A percentile compares a stretch with the other conserved stretches of the same genome.
Conservation (phyloP, 2,329 filamentous ascomycete genomes). For the Canariomyces notabilis region DNA sequence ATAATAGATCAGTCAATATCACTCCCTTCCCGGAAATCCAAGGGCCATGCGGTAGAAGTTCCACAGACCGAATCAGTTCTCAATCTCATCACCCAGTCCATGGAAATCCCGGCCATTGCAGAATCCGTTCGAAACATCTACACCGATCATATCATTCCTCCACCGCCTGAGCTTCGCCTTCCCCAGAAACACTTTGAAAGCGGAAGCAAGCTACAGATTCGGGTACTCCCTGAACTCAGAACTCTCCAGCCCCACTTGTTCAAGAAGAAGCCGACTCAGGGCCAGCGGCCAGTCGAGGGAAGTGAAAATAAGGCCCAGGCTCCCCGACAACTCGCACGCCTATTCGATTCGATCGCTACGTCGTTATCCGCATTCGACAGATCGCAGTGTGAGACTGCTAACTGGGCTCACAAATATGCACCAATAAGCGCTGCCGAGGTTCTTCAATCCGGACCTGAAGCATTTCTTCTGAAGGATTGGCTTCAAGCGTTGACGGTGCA, state of each 20-base stretch:
- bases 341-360: slow-evolving; percentile 56
- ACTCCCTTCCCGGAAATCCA: slow-evolving; percentile 41
- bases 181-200: slow-evolving; percentile 55
- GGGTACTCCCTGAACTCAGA: slow-evolving; percentile 43
- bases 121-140: slow-evolving; percentile 33
- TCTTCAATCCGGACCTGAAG: slow-evolving; percentile 69
- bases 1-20: slow-evolving; percentile 2
- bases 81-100: slow-evolving; percentile 29
- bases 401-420: slow-evolving; percentile 84
- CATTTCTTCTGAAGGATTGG: slow-evolving; percentile 72
- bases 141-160: slow-evolving; percentile 38
- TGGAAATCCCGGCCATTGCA: slow-evolving; percentile 35
- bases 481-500: slow-evolving; percentile 69
- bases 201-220: slow-evolving; percentile 47
- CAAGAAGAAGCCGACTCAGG: slow-evolving; percentile 1
- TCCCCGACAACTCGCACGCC: slow-evolving; percentile 48
- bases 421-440: slow-evolving; percentile 65
- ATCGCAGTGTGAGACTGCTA: slow-evolving; percentile 64
- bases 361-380: slow-evolving; percentile 75
- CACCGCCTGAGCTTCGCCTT: slow-evolving; percentile 47
- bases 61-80: slow-evolving; percentile 41
- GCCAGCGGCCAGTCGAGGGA: slow-evolving; percentile 1
- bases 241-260: slow-evolving; percentile 9
- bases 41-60: slow-evolving; percentile 42
- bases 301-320: neutral